phyloP scores from a whole-genome alignment of 805 yeast genomes.

The Millerozyma acaciae region DNA sequence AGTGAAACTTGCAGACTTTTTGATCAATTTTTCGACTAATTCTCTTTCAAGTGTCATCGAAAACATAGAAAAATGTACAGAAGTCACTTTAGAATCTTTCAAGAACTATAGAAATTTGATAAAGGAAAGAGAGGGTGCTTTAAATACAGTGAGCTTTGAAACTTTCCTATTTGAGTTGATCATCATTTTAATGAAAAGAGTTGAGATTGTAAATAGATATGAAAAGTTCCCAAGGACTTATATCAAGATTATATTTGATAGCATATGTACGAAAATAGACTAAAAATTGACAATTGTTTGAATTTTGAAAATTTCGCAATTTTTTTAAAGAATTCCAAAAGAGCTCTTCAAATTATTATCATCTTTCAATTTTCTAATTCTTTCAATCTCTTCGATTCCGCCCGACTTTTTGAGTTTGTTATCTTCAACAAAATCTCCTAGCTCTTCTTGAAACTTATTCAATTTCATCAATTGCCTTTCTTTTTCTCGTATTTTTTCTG shows the following conservation, averaged over 20 bases:
- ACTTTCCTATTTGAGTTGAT: no score
- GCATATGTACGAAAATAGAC: no score
- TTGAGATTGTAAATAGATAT: background rate
- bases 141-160: no score
- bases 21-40: constrained; percentile 15
- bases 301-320: no score
- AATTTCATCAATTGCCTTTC: constrained; percentile 55
- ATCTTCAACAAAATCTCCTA: constrained; percentile 80
- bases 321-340: constrained; percentile 30
- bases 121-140: no score
- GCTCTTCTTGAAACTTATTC: constrained; percentile 78
- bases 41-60: constrained; percentile 9
- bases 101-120: no score
- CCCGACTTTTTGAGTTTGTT: constrained; percentile 76
- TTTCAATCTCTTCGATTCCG: constrained; percentile 84
- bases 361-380: constrained; percentile 63
- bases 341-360: constrained; percentile 59
- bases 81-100: no score
- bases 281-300: no score
- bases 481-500: constrained; percentile 73
- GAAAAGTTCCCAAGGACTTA: no score
- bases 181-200: no score
- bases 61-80: constrained; percentile 15
- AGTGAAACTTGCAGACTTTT: constrained; percentile 15
- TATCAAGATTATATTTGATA: no score